Percentiles rank a stretch among this genome's conserved stretches.
Evolutionary conservation across 2,329 filamentous ascomycete genomes (phyloP).

Genomic region (Anthostomella pinea): DNA sequence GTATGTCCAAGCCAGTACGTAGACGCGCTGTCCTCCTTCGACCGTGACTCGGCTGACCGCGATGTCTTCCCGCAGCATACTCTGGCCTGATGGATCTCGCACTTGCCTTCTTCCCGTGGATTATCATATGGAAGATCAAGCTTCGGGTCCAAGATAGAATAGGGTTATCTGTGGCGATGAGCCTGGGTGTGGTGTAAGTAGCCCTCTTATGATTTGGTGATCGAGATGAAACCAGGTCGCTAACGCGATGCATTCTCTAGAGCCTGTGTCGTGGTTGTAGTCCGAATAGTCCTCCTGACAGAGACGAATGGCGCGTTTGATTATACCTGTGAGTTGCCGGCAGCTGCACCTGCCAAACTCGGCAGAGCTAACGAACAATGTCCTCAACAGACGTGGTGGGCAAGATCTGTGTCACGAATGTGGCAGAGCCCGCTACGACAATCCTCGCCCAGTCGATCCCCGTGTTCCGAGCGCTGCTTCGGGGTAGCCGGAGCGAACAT

Average conservation of each 20-base stretch:
- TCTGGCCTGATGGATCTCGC: conserved; percentile 6
- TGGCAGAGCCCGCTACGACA: conserved; percentile 4
- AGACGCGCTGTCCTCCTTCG: background rate
- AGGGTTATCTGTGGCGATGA: conserved; percentile 4
- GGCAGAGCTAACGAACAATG: background rate
- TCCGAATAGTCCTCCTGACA: background rate
- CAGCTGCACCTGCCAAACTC: background rate
- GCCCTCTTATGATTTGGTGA: background rate
- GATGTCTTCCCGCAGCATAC: conserved; percentile 1
- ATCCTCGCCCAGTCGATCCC: conserved; percentile 8
- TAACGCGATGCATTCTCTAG: background rate
- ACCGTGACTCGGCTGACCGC: background rate
- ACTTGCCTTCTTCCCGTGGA: conserved; percentile 4
- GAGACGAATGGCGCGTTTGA: background rate
- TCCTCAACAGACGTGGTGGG: background rate
- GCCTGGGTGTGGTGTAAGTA: conserved; percentile 7
- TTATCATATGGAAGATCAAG: conserved; percentile 3
- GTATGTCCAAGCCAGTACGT: conserved; percentile 2
- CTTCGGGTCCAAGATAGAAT: conserved; percentile 4
- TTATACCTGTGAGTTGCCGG: background rate
- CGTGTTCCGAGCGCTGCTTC: conserved; percentile 5
- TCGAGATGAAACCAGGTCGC: background rate
- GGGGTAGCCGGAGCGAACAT: conserved; percentile 1
- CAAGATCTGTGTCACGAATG: conserved; percentile 1
- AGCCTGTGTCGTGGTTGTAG: background rate